Conservation (phyloP, 2,329 filamentous ascomycete species). For the Colletotrichum somersetense region DNA sequence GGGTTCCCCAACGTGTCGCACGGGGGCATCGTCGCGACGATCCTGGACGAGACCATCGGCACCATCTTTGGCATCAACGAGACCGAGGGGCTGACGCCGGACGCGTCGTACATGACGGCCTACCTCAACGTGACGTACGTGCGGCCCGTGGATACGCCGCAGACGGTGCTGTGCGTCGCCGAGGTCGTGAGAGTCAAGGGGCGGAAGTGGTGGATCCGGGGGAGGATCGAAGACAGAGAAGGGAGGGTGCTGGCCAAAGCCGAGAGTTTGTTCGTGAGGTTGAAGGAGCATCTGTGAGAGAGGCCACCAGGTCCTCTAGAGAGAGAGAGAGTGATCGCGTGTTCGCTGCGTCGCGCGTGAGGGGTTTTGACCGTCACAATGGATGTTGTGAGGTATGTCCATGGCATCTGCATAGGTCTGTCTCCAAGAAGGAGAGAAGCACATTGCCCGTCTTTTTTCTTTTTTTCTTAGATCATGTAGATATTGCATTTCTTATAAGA, state of each 20-base stretch:
- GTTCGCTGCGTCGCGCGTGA: not conserved
- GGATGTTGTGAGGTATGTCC: not conserved
- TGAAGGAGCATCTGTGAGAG: slow-evolving; percentile 38
- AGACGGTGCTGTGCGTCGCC: slow-evolving; percentile 49
- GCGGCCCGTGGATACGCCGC: slow-evolving; percentile 49
- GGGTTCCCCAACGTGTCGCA: slow-evolving; percentile 52
- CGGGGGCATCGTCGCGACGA: slow-evolving; percentile 53
- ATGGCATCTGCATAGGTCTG: not conserved
- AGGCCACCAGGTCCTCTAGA: not conserved
- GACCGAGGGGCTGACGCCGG: slow-evolving; percentile 47
- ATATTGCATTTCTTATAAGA: not conserved
- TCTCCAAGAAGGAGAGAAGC: not conserved
- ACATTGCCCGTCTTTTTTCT: not conserved
- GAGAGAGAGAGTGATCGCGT: not conserved
- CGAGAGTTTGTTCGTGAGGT: slow-evolving; percentile 37
- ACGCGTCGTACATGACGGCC: slow-evolving; percentile 51
- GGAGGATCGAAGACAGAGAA: slow-evolving; percentile 49
- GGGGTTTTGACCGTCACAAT: not conserved
- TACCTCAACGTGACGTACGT: slow-evolving; percentile 53
- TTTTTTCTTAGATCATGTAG: not conserved
- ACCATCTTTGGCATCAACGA: slow-evolving; percentile 53
- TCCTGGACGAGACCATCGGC: slow-evolving; percentile 56
- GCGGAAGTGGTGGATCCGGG: slow-evolving; percentile 52
- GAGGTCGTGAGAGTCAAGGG: slow-evolving; percentile 50
- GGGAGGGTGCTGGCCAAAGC: slow-evolving; percentile 50